A percentile compares a stretch with the other conserved stretches of the same genome.
Conservation (phyloP, 2,329 filamentous ascomycete species). For the Hypoxylon sp. region DNA sequence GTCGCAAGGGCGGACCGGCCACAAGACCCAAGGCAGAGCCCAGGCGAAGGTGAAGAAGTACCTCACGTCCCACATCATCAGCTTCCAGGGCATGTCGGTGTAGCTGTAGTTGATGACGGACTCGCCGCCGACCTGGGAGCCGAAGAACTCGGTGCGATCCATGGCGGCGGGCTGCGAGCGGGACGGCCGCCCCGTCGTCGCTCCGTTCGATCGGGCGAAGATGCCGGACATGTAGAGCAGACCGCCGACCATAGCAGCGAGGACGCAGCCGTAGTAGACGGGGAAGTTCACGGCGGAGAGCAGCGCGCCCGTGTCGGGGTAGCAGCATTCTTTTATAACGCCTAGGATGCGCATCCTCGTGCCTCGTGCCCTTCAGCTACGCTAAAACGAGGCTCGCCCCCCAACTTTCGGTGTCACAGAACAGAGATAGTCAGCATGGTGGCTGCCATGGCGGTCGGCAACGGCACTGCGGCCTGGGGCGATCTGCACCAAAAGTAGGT, state of each 20-base stretch:
- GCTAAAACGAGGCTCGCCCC: slow-evolving; percentile 10
- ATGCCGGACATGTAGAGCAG: slow-evolving; percentile 34
- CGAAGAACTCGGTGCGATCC: slow-evolving; percentile 64
- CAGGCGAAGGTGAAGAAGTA: slow-evolving; percentile 67
- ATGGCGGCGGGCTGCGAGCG: slow-evolving; percentile 26
- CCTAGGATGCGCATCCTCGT: slow-evolving; percentile 33
- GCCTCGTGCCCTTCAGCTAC: slow-evolving; percentile 21
- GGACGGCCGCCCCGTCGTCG: slow-evolving; percentile 5
- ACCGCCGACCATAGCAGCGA: slow-evolving; percentile 32
- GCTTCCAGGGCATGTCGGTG: slow-evolving; percentile 66
- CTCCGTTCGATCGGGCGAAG: slow-evolving; percentile 24
- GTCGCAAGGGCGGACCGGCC: slow-evolving; percentile 65
- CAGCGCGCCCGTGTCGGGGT: slow-evolving; percentile 18
- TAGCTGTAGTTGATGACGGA: slow-evolving; percentile 72
- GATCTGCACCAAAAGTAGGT: slow-evolving; percentile 29
- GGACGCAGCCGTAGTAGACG: slow-evolving; percentile 28
- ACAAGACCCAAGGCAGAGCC: slow-evolving; percentile 71
- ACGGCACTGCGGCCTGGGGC: slow-evolving; percentile 12
- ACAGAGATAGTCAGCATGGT: slow-evolving; percentile 11
- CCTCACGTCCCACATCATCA: slow-evolving; percentile 66
- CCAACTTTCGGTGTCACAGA: slow-evolving; percentile 17
- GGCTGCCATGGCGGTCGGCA: slow-evolving; percentile 23
- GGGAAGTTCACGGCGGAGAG: slow-evolving; percentile 27
- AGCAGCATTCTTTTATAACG: slow-evolving; percentile 29
- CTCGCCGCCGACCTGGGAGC: slow-evolving; percentile 68